Conservation (phyloP, 139 green algal genomes). For the Pseudopediastrum boryanum region DNA sequence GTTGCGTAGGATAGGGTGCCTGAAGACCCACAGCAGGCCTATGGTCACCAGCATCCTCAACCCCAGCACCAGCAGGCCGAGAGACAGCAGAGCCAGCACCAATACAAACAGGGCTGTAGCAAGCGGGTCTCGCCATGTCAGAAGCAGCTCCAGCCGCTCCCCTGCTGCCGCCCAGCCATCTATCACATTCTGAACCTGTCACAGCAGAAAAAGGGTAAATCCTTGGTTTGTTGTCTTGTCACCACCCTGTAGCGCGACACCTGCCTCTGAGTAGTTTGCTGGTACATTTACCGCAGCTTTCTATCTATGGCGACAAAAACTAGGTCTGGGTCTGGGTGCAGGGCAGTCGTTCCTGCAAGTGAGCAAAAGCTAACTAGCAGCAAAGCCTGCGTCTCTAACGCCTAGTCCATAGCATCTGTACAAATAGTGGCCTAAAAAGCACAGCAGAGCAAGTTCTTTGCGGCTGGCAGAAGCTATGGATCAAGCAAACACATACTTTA, state of each 20-base stretch:
- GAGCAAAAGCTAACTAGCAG: neutral
- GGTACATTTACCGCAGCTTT: neutral
- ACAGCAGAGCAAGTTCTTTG: too few species aligned
- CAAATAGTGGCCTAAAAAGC: too few species aligned
- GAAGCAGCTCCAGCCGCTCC: conserved; percentile 17
- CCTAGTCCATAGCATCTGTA: too few species aligned
- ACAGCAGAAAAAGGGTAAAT: neutral
- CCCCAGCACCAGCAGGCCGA: conserved; percentile 27
- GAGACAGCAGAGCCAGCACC: conserved; percentile 1
- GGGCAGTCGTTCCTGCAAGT: neutral
- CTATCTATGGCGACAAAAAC: neutral
- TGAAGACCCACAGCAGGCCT: conserved; percentile 42
- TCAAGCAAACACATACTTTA: too few species aligned
- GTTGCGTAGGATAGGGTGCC: conserved; percentile 28
- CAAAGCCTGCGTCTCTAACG: neutral
- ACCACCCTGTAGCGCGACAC: neutral
- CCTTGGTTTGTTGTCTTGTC: neutral
- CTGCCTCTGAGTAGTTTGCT: neutral
- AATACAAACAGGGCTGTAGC: conserved; percentile 23
- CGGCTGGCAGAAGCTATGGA: too few species aligned
- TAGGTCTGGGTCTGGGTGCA: neutral
- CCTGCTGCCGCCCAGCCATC: conserved; percentile 23
- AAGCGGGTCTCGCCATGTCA: conserved; percentile 32
- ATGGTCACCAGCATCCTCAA: conserved; percentile 17
- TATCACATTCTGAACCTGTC: conserved; percentile 40